Evolutionary conservation across 1,284 basidiomycete genomes (phyloP).

Genomic region (Austroboletus niveus): DNA sequence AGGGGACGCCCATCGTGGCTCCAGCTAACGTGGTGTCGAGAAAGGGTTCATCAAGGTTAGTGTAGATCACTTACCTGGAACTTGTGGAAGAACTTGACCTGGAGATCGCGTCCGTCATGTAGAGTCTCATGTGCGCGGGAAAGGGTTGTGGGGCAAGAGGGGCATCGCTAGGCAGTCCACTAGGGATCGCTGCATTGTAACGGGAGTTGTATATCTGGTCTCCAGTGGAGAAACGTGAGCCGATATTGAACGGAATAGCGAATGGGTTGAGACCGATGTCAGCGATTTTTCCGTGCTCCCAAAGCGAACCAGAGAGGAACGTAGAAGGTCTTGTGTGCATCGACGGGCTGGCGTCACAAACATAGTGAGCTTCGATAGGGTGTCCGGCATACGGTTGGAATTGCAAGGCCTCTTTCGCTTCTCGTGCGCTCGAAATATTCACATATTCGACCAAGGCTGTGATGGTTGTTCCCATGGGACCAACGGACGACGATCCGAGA

Average conservation of each 20-base stretch:
- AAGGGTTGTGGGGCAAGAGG: slow-evolving; percentile 32
- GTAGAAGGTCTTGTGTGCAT: slow-evolving; percentile 17
- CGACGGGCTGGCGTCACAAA: slow-evolving; percentile 27
- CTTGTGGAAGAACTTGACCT: slow-evolving; percentile 36
- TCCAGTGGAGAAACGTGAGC: slow-evolving; percentile 10
- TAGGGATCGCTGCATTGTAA: slow-evolving; percentile 5
- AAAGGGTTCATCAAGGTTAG: not conserved
- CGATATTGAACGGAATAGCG: slow-evolving; percentile 31
- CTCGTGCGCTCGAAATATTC: slow-evolving; percentile 50
- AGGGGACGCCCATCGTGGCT: slow-evolving; percentile 27
- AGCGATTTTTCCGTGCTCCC: slow-evolving; percentile 15
- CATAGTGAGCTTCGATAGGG: slow-evolving; percentile 47
- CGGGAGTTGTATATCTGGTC: slow-evolving; percentile 8
- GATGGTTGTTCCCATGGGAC: slow-evolving; percentile 39
- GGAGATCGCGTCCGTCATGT: slow-evolving; percentile 27
- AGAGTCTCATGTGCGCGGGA: slow-evolving; percentile 17
- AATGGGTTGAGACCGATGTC: slow-evolving; percentile 34
- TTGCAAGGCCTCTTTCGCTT: slow-evolving; percentile 58
- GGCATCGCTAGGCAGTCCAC: slow-evolving; percentile 22
- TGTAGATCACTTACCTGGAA: slow-evolving; percentile 31
- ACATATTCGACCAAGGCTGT: slow-evolving; percentile 64
- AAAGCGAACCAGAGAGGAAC: slow-evolving; percentile 7
- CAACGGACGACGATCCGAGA: slow-evolving; percentile 33
- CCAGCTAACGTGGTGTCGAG: slow-evolving; percentile 25
- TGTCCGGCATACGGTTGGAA: slow-evolving; percentile 58